Evolutionary conservation across 768 basidiomycete species (phyloP).

Genomic region (Pisolithus albus): DNA sequence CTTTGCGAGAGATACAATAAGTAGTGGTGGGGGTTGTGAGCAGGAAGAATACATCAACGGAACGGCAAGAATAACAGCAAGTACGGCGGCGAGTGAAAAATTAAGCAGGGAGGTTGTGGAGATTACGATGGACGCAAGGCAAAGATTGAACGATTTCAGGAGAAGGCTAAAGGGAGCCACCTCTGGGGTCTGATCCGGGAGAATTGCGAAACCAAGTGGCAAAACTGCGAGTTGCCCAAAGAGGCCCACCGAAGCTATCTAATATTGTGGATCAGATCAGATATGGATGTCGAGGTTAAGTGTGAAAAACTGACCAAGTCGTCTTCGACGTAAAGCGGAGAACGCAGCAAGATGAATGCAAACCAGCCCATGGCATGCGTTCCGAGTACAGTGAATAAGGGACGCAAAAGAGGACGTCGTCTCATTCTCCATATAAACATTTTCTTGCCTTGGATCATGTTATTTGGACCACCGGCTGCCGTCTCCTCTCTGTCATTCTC

Average conservation of each 20-base stretch:
- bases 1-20: slow-evolving; percentile 1
- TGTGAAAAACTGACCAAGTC: slow-evolving; percentile 30
- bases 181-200: slow-evolving; percentile 20
- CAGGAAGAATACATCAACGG: slow-evolving; percentile 50
- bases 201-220: slow-evolving; percentile 29
- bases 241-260: slow-evolving; percentile 22
- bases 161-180: slow-evolving; percentile 39
- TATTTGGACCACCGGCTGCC: slow-evolving; percentile 9
- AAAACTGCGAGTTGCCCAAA: slow-evolving; percentile 26
- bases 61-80: slow-evolving; percentile 58
- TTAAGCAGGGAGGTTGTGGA: slow-evolving; percentile 85
- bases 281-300: not conserved
- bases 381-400: slow-evolving; percentile 43
- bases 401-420: slow-evolving; percentile 48
- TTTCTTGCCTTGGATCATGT: slow-evolving; percentile 6
- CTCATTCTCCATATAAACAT: slow-evolving; percentile 38
- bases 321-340: slow-evolving; percentile 37
- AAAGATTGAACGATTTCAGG: slow-evolving; percentile 70
- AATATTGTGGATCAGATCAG: slow-evolving; percentile 1
- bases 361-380: slow-evolving; percentile 52
- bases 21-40: slow-evolving; percentile 21
- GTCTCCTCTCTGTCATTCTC: not conserved
- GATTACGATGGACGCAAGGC: slow-evolving; percentile 79
- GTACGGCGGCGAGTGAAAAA: slow-evolving; percentile 76
- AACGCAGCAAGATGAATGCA: slow-evolving; percentile 45